Conservation (phyloP, 257 asterid species). For the Coffea canephora region DNA sequence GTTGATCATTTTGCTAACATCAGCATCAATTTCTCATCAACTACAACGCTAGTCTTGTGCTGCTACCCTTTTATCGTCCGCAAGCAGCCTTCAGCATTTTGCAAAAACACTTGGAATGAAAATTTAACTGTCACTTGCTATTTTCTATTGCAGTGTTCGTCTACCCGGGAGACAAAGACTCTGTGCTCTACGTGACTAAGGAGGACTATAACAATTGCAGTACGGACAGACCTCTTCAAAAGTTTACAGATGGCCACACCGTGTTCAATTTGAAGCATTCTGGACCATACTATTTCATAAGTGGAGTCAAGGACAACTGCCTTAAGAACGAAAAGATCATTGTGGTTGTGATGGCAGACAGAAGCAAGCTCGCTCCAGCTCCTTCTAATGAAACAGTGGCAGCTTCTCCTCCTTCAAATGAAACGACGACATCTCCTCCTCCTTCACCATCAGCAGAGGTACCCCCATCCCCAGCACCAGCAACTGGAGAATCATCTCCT, state of each 20-base stretch:
- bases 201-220: slow-evolving; percentile 58
- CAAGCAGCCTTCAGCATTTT: background rate
- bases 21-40: background rate
- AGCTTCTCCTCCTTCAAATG: slow-evolving; percentile 35
- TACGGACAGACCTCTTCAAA: slow-evolving; percentile 39
- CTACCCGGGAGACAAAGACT: slow-evolving; percentile 52
- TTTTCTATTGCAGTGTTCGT: slow-evolving; percentile 51
- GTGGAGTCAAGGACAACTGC: slow-evolving; percentile 68
- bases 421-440: slow-evolving; percentile 30
- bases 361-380: slow-evolving; percentile 37
- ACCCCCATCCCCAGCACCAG: slow-evolving; percentile 48
- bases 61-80: too few relatives aligned
- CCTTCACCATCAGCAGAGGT: slow-evolving; percentile 40
- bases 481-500: slow-evolving; percentile 33
- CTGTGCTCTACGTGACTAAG: slow-evolving; percentile 60
- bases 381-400: background rate
- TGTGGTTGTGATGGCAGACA: slow-evolving; percentile 68
- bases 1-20: background rate
- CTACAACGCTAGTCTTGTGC: too few relatives aligned
- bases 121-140: background rate
- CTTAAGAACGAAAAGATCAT: slow-evolving; percentile 59
- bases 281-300: slow-evolving; percentile 72
- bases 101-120: background rate
- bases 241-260: slow-evolving; percentile 56
- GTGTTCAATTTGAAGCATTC: slow-evolving; percentile 44